Evolutionary conservation across 257 asterid species (phyloP), one percentile per base, ranked within the genome.

Genomic region (Solanum pimpinellifolium): DNA sequence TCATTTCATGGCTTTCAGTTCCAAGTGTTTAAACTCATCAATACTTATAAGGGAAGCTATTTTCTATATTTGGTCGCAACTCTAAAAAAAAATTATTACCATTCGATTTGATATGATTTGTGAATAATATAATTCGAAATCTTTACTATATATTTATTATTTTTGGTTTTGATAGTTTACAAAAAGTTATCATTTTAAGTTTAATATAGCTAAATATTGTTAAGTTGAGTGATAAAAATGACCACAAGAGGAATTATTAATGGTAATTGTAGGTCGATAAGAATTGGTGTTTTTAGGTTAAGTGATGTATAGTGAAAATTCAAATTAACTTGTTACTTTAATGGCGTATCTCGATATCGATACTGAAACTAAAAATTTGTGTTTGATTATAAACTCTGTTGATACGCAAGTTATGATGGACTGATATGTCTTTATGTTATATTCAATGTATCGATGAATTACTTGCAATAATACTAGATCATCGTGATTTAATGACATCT

Each of bases 1-100:
- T 90, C 97, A 94, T 91, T 90, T 86, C 76, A 41, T 56, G 37
- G 66, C 65, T 47, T 46, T 56, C 39, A 77, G 83, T 44, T 42
- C 15, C 14, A n/a, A n/a, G 23, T 41, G 33, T 6, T 39, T 20
- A 11, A 66, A 66, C 35, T 66, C 35, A 66, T 11, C 73, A 6
- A 11, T 25, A 66, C 18, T 52, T 6, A 52, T 6, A 16, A 16
- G 62, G 62, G 62, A 52, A 3, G 3, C 10, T 16, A 52, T 9
- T 52, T 59, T 56, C 66, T 56, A 20, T 56, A 29, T 62, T n/a
- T 25, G 20, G 31, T 25, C 27, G 39, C 3, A 68, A 27, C 31
- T 27, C 15, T 68, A 27, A 68, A 68, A 68, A 68, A 60, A 60
- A 68, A 13, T 27, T 7, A 5, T 9, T 25, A 21, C 6, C 0